A percentile compares a stretch with the other conserved stretches of the same genome.
Evolutionary conservation across 2,329 filamentous ascomycete genomes (phyloP).

Genomic region (Trichoderma guizhouense): DNA sequence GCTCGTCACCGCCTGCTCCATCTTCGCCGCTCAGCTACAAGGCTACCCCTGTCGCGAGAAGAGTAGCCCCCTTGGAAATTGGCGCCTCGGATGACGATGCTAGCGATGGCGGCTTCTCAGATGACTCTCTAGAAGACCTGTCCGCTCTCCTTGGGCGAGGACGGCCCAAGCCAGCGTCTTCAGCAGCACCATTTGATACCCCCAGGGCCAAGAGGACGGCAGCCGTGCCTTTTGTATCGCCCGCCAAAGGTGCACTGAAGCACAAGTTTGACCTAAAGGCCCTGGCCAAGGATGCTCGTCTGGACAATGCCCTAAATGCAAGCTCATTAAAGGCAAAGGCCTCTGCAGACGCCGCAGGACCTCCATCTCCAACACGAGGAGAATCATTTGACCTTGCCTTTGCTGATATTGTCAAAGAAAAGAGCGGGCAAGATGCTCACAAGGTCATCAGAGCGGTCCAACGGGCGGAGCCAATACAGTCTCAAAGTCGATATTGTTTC

Average conservation of each 20-base stretch:
- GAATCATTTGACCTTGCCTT: conserved; percentile 24
- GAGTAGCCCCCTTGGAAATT: conserved; percentile 42
- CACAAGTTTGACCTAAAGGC: conserved; percentile 63
- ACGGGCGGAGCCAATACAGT: conserved; percentile 42
- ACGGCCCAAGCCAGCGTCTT: conserved; percentile 24
- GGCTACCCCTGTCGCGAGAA: conserved; percentile 24
- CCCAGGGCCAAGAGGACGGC: conserved; percentile 48
- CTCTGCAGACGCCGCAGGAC: conserved; percentile 28
- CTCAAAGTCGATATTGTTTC: conserved; percentile 46
- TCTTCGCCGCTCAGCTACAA: conserved; percentile 28
- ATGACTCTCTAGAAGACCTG: conserved; percentile 56
- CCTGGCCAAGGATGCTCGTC: conserved; percentile 56
- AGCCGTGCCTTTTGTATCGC: conserved; percentile 41
- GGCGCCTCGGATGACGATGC: conserved; percentile 71
- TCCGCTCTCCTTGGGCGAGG: conserved; percentile 31
- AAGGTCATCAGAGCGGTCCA: conserved; percentile 49
- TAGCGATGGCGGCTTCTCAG: conserved; percentile 51
- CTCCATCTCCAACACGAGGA: not conserved
- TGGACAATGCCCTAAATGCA: conserved; percentile 58
- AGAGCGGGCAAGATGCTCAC: conserved; percentile 43
- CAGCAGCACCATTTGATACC: conserved; percentile 33
- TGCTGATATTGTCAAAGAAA: conserved; percentile 33
- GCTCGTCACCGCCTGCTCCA: conserved; percentile 24
- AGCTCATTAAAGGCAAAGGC: conserved; percentile 46
- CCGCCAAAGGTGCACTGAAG: conserved; percentile 49